These are phyloP conservation scores for Sphaerosporella brunnea DNA, from an alignment of 495 filamentous ascomycete genomes.

Conservation along the genomic window DNA sequence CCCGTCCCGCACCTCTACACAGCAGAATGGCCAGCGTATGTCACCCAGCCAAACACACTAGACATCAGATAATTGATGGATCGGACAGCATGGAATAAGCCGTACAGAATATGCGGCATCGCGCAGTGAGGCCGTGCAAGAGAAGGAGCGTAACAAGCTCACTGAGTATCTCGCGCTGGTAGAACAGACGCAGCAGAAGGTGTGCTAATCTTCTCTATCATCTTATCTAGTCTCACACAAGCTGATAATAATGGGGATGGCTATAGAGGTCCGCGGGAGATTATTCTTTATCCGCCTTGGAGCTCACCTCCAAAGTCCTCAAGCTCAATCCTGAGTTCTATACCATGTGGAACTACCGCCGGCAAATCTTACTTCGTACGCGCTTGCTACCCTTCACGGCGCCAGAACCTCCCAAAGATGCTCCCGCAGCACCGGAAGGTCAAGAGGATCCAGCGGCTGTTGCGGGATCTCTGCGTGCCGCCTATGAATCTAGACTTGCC, in stretches of 20 bases:
- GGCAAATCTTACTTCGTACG: conserved; percentile 36
- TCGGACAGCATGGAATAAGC: conserved; percentile 56
- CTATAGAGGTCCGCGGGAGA: conserved; percentile 37
- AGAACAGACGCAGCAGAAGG: conserved; percentile 42
- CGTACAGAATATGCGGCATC: conserved; percentile 40
- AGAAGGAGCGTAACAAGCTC: conserved; percentile 60
- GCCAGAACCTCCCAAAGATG: conserved; percentile 26
- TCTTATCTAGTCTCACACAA: no score
- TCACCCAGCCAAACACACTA: neutral
- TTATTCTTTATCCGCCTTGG: conserved; percentile 48
- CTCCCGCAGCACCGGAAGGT: conserved; percentile 17
- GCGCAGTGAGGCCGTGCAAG: conserved; percentile 45
- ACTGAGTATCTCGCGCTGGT: conserved; percentile 57
- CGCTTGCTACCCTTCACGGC: conserved; percentile 25
- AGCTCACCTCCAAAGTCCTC: conserved; percentile 63
- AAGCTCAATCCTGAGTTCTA: conserved; percentile 91
- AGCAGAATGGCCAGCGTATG: conserved; percentile 22
- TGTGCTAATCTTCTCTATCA: no score
- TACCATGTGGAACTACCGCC: conserved; percentile 92
- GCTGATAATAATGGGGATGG: no score
- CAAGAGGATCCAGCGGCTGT: conserved; percentile 7
- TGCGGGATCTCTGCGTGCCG: conserved; percentile 16
- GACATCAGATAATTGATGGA: conserved; percentile 12
- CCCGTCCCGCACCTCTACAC: neutral
- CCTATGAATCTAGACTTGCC: conserved; percentile 9